Evolutionary conservation across 495 filamentous ascomycete genomes (phyloP).

Genomic region (Patellaria atrata): DNA sequence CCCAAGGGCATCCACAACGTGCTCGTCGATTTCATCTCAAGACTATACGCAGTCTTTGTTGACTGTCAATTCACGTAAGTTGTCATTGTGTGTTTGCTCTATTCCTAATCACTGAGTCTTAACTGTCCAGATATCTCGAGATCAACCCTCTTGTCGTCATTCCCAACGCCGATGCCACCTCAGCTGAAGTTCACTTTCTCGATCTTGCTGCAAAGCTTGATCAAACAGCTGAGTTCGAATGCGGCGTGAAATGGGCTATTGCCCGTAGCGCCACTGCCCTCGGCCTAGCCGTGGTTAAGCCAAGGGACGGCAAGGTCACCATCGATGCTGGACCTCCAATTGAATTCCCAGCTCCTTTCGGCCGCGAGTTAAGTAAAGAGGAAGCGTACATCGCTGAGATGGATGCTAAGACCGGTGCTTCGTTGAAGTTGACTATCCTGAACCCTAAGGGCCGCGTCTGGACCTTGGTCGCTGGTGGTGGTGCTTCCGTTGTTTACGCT

Average conservation of each 20-base stretch:
- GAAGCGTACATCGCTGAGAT: conserved; percentile 97
- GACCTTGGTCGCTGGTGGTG: conserved; percentile 97
- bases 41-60: conserved; percentile 93
- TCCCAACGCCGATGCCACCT: conserved; percentile 81
- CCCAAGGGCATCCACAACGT: conserved; percentile 94
- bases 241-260: conserved; percentile 95
- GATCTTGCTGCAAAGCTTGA: conserved; percentile 98
- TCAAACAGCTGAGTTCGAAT: conserved; percentile 99
- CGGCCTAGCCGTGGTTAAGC: conserved; percentile 46
- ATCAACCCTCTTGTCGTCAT: conserved; percentile 99
- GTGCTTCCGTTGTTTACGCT: conserved; percentile 97
- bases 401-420: conserved; percentile 97
- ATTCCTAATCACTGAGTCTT: conserved; percentile 1
- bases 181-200: conserved; percentile 92
- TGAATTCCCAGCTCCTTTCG: conserved; percentile 97
- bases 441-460: conserved; percentile 86
- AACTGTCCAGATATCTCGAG: conserved; percentile 58
- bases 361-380: conserved; percentile 94
- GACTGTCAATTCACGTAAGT: conserved; percentile 91
- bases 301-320: conserved; percentile 59
- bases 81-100: not conserved
- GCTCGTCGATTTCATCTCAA: conserved; percentile 91
- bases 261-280: conserved; percentile 78
- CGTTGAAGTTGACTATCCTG: conserved; percentile 92
- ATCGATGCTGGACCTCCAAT: conserved; percentile 96